Percentiles rank a stretch among this genome's conserved stretches.
These are phyloP conservation scores for Alternaria arborescens DNA, from an alignment of 2,329 filamentous ascomycete species.

Conservation along the genomic window DNA sequence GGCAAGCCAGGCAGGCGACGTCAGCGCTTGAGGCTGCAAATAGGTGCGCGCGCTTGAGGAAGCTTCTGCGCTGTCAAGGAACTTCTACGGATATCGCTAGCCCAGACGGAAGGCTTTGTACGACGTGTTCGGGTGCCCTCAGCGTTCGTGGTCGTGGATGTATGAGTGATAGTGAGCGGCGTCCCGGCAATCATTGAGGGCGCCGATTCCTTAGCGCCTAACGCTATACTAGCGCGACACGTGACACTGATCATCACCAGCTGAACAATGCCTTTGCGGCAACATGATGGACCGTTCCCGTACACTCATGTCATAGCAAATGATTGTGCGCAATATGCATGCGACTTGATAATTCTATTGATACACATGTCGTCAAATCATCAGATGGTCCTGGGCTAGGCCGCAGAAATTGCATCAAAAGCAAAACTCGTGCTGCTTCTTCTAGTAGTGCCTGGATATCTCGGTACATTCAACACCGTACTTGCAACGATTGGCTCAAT, in stretches of 20 bases:
- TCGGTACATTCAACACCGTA: neutral
- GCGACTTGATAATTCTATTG: neutral
- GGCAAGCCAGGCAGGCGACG: slow-evolving; percentile 39
- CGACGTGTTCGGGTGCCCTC: slow-evolving; percentile 42
- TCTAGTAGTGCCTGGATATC: neutral
- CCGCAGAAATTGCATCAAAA: neutral
- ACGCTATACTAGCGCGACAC: slow-evolving; percentile 19
- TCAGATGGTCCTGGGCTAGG: neutral
- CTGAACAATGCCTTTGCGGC: neutral
- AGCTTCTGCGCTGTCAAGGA: slow-evolving; percentile 36
- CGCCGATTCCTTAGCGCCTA: slow-evolving; percentile 18
- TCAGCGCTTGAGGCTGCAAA: slow-evolving; percentile 42
- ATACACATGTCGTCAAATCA: neutral
- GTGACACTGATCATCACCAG: slow-evolving; percentile 7
- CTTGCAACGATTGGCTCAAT: neutral
- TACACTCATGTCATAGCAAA: neutral
- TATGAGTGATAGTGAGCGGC: slow-evolving; percentile 33
- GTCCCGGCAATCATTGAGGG: slow-evolving; percentile 23
- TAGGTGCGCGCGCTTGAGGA: slow-evolving; percentile 34
- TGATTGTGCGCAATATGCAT: neutral
- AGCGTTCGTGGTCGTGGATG: slow-evolving; percentile 44
- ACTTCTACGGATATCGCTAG: slow-evolving; percentile 31
- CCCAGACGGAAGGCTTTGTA: slow-evolving; percentile 40
- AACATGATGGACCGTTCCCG: neutral
- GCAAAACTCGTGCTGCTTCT: neutral